These are phyloP conservation scores for Spathaspora passalidarum DNA, from an alignment of 805 yeast species.

Conservation along the genomic window DNA sequence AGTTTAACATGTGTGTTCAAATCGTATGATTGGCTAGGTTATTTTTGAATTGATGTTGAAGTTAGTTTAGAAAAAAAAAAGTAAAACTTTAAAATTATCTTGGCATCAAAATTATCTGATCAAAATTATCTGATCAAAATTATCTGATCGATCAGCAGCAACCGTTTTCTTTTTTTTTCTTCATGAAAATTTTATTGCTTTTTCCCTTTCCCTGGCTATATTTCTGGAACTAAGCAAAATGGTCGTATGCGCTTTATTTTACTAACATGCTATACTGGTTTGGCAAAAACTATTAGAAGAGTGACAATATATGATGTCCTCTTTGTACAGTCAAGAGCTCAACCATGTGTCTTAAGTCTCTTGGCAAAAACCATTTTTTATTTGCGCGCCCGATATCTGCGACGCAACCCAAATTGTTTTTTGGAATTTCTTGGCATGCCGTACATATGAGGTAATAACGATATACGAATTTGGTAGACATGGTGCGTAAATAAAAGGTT, in stretches of 20 bases:
- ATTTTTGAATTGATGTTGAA: background rate
- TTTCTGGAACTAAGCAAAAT: no score
- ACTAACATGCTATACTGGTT: no score
- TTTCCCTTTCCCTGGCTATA: no score
- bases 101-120: slow-evolving; percentile 1
- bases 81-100: background rate
- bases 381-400: background rate
- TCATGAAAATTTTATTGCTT: no score
- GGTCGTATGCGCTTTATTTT: no score
- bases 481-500: no score
- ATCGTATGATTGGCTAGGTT: background rate
- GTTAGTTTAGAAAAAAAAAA: background rate
- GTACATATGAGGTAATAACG: background rate
- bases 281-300: no score
- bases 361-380: no score
- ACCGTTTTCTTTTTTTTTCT: no score
- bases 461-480: background rate
- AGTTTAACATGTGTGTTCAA: background rate
- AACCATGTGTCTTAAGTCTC: no score
- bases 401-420: background rate
- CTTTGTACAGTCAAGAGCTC: no score
- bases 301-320: no score
- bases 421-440: background rate
- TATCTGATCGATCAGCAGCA: background rate
- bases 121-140: background rate